These are phyloP conservation scores for Colletotrichum tamarilloi DNA, from an alignment of 2,329 filamentous ascomycete species.

Conservation along the genomic window DNA sequence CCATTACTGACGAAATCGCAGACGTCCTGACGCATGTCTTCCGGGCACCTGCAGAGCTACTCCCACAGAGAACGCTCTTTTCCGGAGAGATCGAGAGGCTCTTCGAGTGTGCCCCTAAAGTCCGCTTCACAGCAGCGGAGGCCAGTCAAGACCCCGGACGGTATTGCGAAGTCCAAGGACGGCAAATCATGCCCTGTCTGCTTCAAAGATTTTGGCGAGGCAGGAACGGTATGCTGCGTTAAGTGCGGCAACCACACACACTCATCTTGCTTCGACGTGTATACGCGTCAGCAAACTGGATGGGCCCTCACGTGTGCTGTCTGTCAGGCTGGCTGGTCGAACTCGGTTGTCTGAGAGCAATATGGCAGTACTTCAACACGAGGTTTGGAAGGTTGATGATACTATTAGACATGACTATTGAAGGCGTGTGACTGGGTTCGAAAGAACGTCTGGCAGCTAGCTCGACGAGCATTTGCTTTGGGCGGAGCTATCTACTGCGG, in stretches of 20 bases:
- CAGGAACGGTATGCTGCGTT: conserved; percentile 4
- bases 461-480: too few relatives aligned
- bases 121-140: conserved; percentile 19
- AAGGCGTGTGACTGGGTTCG: background rate
- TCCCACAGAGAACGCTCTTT: conserved; percentile 19
- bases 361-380: background rate
- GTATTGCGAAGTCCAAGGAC: conserved; percentile 17
- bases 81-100: conserved; percentile 12
- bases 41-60: conserved; percentile 17
- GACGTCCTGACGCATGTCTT: conserved; percentile 30
- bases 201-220: conserved; percentile 15
- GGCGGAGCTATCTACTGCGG: too few relatives aligned
- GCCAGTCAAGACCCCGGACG: conserved; percentile 20
- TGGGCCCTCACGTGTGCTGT: conserved; percentile 20
- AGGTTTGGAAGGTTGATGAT: too few relatives aligned
- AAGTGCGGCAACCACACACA: conserved; percentile 31
- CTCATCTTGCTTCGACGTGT: conserved; percentile 19
- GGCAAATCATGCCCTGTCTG: conserved; percentile 26
- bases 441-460: background rate
- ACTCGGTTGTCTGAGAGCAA: background rate
- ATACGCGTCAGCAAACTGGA: background rate
- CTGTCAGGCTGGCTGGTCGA: conserved; percentile 17
- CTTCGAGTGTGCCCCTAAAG: conserved; percentile 7
- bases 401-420: background rate
- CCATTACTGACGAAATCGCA: background rate